Conservation (phyloP, 2,329 filamentous ascomycete species). For the Fusarium sambucinum region DNA sequence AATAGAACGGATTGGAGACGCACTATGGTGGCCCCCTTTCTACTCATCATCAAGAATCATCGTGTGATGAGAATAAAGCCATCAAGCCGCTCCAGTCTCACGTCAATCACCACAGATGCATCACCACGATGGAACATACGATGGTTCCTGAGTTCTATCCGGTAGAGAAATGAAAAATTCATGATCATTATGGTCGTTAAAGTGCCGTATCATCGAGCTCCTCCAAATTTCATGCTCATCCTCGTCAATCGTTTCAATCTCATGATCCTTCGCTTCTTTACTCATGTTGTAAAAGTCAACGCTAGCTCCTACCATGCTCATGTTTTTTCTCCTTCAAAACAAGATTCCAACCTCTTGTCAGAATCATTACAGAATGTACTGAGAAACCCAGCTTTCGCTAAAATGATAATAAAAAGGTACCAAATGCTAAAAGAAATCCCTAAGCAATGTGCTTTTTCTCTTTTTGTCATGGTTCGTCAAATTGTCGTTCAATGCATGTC, state of each 20-base stretch:
- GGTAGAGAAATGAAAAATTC: slow-evolving; percentile 31
- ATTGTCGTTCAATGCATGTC: slow-evolving; percentile 18
- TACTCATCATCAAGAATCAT: background rate
- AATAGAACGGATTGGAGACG: no score
- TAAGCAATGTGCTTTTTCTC: slow-evolving; percentile 26
- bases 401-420: slow-evolving; percentile 2
- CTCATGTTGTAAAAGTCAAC: slow-evolving; percentile 37
- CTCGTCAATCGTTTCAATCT: slow-evolving; percentile 37
- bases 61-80: background rate
- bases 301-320: slow-evolving; percentile 41
- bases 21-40: background rate
- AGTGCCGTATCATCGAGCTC: slow-evolving; percentile 45
- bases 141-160: slow-evolving; percentile 2
- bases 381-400: slow-evolving; percentile 12
- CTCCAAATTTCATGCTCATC: slow-evolving; percentile 32
- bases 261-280: slow-evolving; percentile 23
- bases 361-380: slow-evolving; percentile 1
- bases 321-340: slow-evolving; percentile 32
- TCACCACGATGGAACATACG: background rate
- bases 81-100: slow-evolving; percentile 7
- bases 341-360: slow-evolving; percentile 13
- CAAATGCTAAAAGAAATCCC: slow-evolving; percentile 19
- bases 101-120: background rate
- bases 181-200: slow-evolving; percentile 48
- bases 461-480: slow-evolving; percentile 40